phyloP scores from a whole-genome alignment of 306 rosid species.

The Dryas octopetala region DNA sequence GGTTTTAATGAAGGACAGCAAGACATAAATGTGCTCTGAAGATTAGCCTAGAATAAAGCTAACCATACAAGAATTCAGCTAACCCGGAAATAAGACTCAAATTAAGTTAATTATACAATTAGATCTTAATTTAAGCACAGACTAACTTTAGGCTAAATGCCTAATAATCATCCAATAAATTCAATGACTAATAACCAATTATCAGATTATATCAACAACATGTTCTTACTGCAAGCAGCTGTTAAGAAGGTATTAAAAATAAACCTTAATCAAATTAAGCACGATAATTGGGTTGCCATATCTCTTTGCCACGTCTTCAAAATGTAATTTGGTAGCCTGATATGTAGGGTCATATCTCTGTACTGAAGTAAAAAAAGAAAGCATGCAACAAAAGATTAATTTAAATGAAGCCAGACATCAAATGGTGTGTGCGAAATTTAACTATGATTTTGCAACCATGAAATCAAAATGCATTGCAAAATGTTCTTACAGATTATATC shows the following conservation, averaged over 20 bases:
- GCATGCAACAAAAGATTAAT: background rate
- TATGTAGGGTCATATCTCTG: constrained; percentile 98
- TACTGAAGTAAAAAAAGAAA: constrained; percentile 49
- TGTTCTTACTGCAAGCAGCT: background rate
- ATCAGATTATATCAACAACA: background rate
- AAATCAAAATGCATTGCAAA: constrained; percentile 20
- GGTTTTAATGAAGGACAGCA: no score
- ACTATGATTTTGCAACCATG: constrained; percentile 11
- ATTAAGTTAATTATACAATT: no score
- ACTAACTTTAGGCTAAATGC: no score
- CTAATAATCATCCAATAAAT: no score
- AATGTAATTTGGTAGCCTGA: constrained; percentile 84
- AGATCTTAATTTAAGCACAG: no score
- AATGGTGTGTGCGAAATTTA: background rate
- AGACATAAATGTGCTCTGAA: no score
- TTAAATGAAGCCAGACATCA: constrained; percentile 11
- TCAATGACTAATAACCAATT: background rate
- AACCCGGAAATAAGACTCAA: no score
- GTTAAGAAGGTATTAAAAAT: constrained; percentile 8
- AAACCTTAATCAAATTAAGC: constrained; percentile 88
- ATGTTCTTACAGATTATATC: constrained; percentile 74
- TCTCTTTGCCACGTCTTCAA: constrained; percentile 85
- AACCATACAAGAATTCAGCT: no score
- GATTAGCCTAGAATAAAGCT: no score
- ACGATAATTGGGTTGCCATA: constrained; percentile 92